Evolutionary conservation across 768 basidiomycete species (phyloP), one percentile per base, ranked within the genome.

Genomic region (Amanita rubescens): DNA sequence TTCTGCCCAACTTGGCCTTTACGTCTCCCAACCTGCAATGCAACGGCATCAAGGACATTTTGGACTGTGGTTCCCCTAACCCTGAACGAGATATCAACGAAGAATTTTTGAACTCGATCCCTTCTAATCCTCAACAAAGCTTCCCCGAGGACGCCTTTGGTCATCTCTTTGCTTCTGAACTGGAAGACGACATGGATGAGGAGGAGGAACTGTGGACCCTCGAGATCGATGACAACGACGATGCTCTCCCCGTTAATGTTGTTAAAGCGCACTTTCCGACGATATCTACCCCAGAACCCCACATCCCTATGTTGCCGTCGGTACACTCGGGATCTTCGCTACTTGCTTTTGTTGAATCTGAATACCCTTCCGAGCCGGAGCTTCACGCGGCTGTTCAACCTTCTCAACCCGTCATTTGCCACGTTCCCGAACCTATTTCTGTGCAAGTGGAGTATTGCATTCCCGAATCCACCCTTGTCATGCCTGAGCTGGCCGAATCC

Each of bases 1-100:
- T 60, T 5, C 61, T 53, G 27, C 62, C 63, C 2, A 51, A 58
- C 35, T n/a, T n/a, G n/a, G n/a, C n/a, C n/a, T n/a, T n/a, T n/a
- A n/a, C n/a, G n/a, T n/a, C n/a, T n/a, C n/a, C n/a, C n/a, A n/a
- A n/a, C n/a, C n/a, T n/a, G n/a, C n/a, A n/a, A n/a, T n/a, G n/a
- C n/a, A n/a, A n/a, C n/a, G n/a, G n/a, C n/a, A n/a, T n/a, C n/a
- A n/a, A n/a, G n/a, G n/a, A n/a, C n/a, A n/a, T n/a, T n/a, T n/a
- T n/a, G n/a, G n/a, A n/a, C n/a, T n/a, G n/a, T n/a, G n/a, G n/a
- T n/a, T n/a, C n/a, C n/a, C n/a, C n/a, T n/a, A n/a, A n/a, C n/a
- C n/a, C n/a, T n/a, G n/a, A n/a, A n/a, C n/a, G n/a, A n/a, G n/a
- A n/a, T n/a, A n/a, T n/a, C n/a, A n/a, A n/a, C n/a, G n/a, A n/a